phyloP scores from a whole-genome alignment of 148 eudicot species.

The Chenopodium album region DNA sequence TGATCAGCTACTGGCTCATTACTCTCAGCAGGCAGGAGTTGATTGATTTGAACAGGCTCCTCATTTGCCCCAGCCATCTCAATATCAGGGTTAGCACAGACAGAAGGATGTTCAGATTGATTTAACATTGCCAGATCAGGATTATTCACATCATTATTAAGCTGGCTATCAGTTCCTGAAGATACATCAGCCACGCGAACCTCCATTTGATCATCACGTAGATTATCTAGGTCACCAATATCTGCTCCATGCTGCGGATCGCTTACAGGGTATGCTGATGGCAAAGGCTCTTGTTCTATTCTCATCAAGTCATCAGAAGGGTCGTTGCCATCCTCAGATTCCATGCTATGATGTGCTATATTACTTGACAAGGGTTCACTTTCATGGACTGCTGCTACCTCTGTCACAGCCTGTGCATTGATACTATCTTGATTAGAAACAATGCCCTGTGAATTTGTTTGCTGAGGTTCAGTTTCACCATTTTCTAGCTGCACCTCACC shows the following conservation, averaged over 20 bases:
- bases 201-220: conserved; percentile 36
- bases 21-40: conserved; percentile 31
- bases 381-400: conserved; percentile 33
- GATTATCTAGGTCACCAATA: conserved; percentile 27
- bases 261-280: conserved; percentile 24
- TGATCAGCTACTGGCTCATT: conserved; percentile 46
- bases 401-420: conserved; percentile 29
- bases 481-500: conserved; percentile 37
- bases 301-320: conserved; percentile 37
- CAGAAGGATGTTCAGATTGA: conserved; percentile 45
- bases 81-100: conserved; percentile 44
- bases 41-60: conserved; percentile 45
- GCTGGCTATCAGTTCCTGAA: conserved; percentile 33
- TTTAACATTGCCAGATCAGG: conserved; percentile 38
- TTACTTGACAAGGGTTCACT: conserved; percentile 40
- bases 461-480: conserved; percentile 36
- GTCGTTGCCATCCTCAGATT: conserved; percentile 52
- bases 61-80: conserved; percentile 49
- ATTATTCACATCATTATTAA: conserved; percentile 33
- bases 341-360: conserved; percentile 45
- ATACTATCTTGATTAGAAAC: conserved; percentile 32
- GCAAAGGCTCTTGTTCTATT: conserved; percentile 25
- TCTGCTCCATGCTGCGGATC: conserved; percentile 27
- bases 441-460: conserved; percentile 32
- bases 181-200: conserved; percentile 33